phyloP scores from a whole-genome alignment of 1,284 basidiomycete species.

The Boletellus deceptivus region DNA sequence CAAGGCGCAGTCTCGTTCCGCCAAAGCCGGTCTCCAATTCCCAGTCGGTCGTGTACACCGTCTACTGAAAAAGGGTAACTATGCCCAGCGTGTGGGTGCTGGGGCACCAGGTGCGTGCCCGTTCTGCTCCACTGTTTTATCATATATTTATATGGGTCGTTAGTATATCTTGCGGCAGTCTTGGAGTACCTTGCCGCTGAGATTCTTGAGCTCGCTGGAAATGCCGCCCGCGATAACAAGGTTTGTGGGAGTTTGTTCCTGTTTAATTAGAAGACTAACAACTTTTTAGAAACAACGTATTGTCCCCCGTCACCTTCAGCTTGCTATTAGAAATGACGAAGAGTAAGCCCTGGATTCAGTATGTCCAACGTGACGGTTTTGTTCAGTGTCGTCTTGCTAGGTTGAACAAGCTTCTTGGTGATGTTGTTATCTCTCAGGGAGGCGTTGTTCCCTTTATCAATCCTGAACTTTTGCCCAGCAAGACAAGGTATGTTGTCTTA shows the following conservation, averaged over 20 bases:
- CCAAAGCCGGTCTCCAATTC: constrained; percentile 73
- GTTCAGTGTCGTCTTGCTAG: constrained; percentile 32
- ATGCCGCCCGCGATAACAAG: constrained; percentile 82
- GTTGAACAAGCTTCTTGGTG: constrained; percentile 74
- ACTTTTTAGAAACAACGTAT: constrained; percentile 74
- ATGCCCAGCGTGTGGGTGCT: constrained; percentile 75
- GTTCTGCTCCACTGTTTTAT: neutral
- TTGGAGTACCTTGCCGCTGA: constrained; percentile 86
- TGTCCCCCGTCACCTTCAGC: constrained; percentile 86
- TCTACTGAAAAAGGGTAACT: constrained; percentile 84
- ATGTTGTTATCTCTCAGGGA: constrained; percentile 88
- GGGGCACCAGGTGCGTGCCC: constrained; percentile 69
- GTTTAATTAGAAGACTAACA: neutral
- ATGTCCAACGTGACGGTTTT: neutral
- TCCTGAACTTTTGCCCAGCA: constrained; percentile 49
- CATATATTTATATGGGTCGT: neutral
- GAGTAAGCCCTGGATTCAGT: constrained; percentile 50
- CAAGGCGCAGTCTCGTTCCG: constrained; percentile 74
- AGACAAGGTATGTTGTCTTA: constrained; percentile 34
- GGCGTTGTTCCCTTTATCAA: constrained; percentile 81
- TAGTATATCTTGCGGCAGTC: constrained; percentile 78
- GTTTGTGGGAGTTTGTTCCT: constrained; percentile 9
- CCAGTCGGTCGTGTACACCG: constrained; percentile 93
- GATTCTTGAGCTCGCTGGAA: constrained; percentile 87
- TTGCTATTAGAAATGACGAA: constrained; percentile 87